Evolutionary conservation across 768 basidiomycete genomes (phyloP).

Genomic region (Mycena chlorophos): DNA sequence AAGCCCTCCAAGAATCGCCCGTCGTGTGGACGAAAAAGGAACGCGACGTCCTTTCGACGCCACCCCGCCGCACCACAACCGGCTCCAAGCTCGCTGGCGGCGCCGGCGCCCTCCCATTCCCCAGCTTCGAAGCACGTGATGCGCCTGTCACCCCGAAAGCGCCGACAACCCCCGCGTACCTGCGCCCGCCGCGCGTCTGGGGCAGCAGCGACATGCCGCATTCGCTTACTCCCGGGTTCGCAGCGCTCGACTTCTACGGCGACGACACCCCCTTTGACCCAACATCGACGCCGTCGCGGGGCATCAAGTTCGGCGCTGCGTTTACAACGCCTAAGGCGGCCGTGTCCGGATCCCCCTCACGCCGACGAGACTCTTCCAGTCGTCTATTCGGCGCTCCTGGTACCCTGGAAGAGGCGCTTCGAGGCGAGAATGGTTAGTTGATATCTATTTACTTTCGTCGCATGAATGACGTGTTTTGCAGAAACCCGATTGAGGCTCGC

Average conservation of each 20-base stretch:
- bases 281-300: slow-evolving; percentile 78
- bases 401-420: slow-evolving; percentile 31
- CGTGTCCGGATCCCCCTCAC: slow-evolving; percentile 56
- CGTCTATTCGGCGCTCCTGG: slow-evolving; percentile 30
- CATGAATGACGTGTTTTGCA: slow-evolving; percentile 42
- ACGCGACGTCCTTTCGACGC: not conserved
- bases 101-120: slow-evolving; percentile 18
- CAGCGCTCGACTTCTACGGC: slow-evolving; percentile 17
- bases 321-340: slow-evolving; percentile 67
- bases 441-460: slow-evolving; percentile 26
- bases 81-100: slow-evolving; percentile 12
- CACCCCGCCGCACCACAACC: not conserved
- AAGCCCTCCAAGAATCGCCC: slow-evolving; percentile 3
- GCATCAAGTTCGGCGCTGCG: slow-evolving; percentile 58
- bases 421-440: slow-evolving; percentile 23
- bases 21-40: not conserved
- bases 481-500: slow-evolving; percentile 32
- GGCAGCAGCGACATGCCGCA: slow-evolving; percentile 10
- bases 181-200: not conserved
- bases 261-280: slow-evolving; percentile 74
- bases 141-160: slow-evolving; percentile 18
- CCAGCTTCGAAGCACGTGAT: slow-evolving; percentile 16
- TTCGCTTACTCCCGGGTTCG: slow-evolving; percentile 34
- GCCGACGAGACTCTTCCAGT: slow-evolving; percentile 31
- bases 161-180: not conserved